Evolutionary conservation across 345 rosid genomes (phyloP).

Genomic region (Tarenaya hassleriana): DNA sequence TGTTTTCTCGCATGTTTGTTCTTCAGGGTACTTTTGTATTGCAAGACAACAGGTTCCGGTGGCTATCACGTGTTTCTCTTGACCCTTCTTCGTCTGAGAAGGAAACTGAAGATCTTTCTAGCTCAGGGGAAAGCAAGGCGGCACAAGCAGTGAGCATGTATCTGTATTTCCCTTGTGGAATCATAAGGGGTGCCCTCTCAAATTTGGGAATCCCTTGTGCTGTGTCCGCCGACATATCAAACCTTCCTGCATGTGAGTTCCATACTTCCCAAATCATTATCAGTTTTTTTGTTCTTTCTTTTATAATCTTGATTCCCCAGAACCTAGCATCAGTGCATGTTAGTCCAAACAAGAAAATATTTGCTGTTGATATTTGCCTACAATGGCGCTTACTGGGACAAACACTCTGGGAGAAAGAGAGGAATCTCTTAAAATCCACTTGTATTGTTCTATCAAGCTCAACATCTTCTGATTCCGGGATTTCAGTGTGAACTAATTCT

Average conservation of each 20-base stretch:
- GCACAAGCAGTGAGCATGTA: constrained; percentile 79
- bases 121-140: constrained; percentile 51
- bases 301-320: too few species aligned
- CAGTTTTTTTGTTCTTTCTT: not conserved
- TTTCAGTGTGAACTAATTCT: too few species aligned
- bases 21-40: constrained; percentile 94
- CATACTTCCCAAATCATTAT: not conserved
- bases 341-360: too few species aligned
- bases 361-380: too few species aligned
- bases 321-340: too few species aligned
- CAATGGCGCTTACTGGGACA: too few species aligned
- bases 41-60: constrained; percentile 90
- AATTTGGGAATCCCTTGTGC: constrained; percentile 95
- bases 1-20: not conserved
- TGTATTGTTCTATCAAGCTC: too few species aligned
- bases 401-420: too few species aligned
- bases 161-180: constrained; percentile 92
- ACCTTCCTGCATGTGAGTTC: constrained; percentile 86
- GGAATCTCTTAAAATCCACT: too few species aligned
- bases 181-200: constrained; percentile 93
- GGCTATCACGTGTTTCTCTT: constrained; percentile 70
- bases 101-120: constrained; percentile 48
- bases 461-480: too few species aligned
- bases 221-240: constrained; percentile 90
- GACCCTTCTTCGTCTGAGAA: constrained; percentile 55